Evolutionary conservation across 1,284 basidiomycete species (phyloP), one percentile per base, ranked within the genome.

Genomic region (Ceratobasidium papillatum): DNA sequence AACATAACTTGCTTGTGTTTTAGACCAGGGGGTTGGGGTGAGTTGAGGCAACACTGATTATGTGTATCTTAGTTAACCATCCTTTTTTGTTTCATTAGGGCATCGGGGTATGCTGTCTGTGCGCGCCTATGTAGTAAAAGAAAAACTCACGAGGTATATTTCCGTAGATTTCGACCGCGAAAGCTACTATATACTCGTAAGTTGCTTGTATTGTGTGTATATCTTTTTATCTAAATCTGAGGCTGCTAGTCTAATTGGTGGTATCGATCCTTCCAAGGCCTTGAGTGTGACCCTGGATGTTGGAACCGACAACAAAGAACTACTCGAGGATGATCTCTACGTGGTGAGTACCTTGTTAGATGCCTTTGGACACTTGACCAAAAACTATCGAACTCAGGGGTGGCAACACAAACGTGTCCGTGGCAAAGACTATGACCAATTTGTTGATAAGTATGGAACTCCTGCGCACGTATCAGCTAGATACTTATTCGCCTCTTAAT

Each of bases 121-220:
- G n/a, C 3, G 19, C n/a, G 22, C 22, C 7, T 51, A n/a, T 30
- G 12, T 30, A 32, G 3, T 19, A n/a, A 59, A n/a, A 27, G 43
- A 14, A 27, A 19, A 36, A 3, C 36, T 27, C 2, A 27, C 30
- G 12, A 63, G 9, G 34, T 45, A 25, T 32, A 1, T 22, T 75
- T 78, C 49, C 80, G n/a, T 52, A 93, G 87, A 96, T 97, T 78
- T 91, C 92, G 0, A 89, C 92, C 2, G 94, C 94, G n/a, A 97
- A 97, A 84, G 87, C 92, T 1, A 91, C 88, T 4, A 89, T 96
- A 27, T 95, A 96, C 81, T 92, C 91, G 89, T 90, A 76, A 51
- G 87, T 81, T 9, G 11, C 34, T 17, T 32, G 27, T 49, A 41
- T 43, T 36, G 9, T 47, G 19, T n/a, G 58, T 14, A 11, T 69